Base-by-base conservation (phyloP, 345 rosid genomes). In the Eucalyptus curtisii region DNA sequence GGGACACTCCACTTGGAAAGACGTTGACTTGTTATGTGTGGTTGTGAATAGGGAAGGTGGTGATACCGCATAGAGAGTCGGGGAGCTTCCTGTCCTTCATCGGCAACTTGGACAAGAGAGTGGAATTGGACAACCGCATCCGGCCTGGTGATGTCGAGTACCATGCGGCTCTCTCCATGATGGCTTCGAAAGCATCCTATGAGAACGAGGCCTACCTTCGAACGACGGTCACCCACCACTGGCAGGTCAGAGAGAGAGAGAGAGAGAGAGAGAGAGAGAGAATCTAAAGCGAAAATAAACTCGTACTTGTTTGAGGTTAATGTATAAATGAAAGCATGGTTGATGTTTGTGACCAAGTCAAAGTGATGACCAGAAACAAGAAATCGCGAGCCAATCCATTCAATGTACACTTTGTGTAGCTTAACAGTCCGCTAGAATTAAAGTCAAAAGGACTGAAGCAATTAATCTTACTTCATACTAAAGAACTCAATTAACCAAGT, bases 161-260 rank as follows among this genome's bases (percentile, higher is more conserved):
- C 90, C 86, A 88, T 85, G 92, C 95, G 22, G 92, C 92, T 45
- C 93, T 97, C 48, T 91, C 96, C 33, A 87, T 96, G 64, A 94
- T 96, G 98, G 93, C 98, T 89, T 88, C 95, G 17, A 97, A 96
- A 91, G 89, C 93, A 55, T 90, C 95, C 6, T 96, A 96, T 17
- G 97, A 97, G 92, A 96, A 97, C 89, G 85, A 90, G 20, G 94
- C 94, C 87, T 93, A 91, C 90, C 88, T 94, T 7, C 4, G 92
- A 89, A 24, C 88, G n/a, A 88, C 89, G 8, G 95, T 95, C 61
- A 86, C 87, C 12, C 85, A 90, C 31, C 90, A 91, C 50, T 97
- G 99, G 98, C 90, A 94, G 95, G 97, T 94, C 91, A 27, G 55
- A 49, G 52, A 49, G 52, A 49, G 52, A 49, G 52, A 49, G 64